Percentiles rank a stretch among this genome's conserved stretches.
Conservation (phyloP, 108 stramenopile species). For the Cylindrotheca closterium region DNA sequence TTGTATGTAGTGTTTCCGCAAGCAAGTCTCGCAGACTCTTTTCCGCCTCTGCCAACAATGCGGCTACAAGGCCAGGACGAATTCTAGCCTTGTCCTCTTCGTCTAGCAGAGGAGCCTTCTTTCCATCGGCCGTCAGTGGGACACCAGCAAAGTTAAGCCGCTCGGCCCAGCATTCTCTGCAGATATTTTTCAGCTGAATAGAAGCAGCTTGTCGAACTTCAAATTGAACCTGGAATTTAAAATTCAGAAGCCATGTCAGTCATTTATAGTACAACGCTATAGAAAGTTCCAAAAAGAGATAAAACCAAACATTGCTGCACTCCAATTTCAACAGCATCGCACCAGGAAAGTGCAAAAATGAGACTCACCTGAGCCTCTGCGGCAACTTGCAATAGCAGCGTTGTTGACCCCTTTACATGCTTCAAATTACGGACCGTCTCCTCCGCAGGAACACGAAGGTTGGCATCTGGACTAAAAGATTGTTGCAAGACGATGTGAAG, state of each 20-base stretch:
- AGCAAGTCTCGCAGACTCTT: conserved; percentile 87
- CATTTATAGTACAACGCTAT: too few relatives aligned
- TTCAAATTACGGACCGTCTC: conserved; percentile 82
- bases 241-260: not conserved
- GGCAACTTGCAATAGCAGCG: conserved; percentile 77
- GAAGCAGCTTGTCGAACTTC: conserved; percentile 89
- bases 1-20: conserved; percentile 89
- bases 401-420: conserved; percentile 71
- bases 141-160: conserved; percentile 63
- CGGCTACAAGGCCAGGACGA: conserved; percentile 68
- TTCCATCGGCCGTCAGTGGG: conserved; percentile 37
- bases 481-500: conserved; percentile 87
- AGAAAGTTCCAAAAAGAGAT: too few relatives aligned
- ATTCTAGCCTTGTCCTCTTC: conserved; percentile 71
- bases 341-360: too few relatives aligned
- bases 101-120: conserved; percentile 52
- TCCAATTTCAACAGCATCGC: too few relatives aligned
- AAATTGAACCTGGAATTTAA: conserved; percentile 56
- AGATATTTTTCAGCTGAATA: conserved; percentile 90
- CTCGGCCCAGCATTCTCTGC: conserved; percentile 88
- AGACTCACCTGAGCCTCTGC: conserved; percentile 82
- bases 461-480: conserved; percentile 82
- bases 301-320: too few relatives aligned
- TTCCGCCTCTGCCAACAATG: conserved; percentile 83
- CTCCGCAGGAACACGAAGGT: conserved; percentile 79